Base-by-base conservation (phyloP, 1,284 basidiomycete species). In the Heterobasidion parviporum region DNA sequence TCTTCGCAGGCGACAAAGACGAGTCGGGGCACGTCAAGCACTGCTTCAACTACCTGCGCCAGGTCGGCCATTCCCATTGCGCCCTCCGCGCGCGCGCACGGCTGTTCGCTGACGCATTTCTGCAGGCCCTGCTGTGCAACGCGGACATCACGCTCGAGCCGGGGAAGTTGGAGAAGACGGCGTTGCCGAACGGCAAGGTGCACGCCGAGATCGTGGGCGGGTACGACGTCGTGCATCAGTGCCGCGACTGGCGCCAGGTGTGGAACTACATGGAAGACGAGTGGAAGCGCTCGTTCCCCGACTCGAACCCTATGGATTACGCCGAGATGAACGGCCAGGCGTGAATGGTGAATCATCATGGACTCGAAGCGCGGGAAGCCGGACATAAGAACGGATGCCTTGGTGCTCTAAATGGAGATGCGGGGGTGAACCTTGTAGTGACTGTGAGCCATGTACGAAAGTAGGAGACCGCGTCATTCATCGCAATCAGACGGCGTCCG, bases 11-110 rank as follows among this genome's bases (percentile, higher is more conserved):
- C 18, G 54, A 36, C 33, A 50, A 50, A 32, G 54, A 55, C 26
- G 53, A 54, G 53, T 54, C 53, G 34, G 53, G 53, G 7, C 53
- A 54, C 33, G 44, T 54, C 53, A 54, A 54, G 53, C 53, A 54
- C 26, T 52, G 51, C 41, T 54, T 44, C 43, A 45, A 53, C 38
- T 53, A 53, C 38, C 18, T 45, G n/a, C 43, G 36, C 36, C 38
- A 41, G 38, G 52, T 53, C 14, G 2, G 20, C 6, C 38, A 41
- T 41, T 41, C n/a, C n/a, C 38, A 10, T n/a, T n/a, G 10, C 10
- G 12, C 38, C 38, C 6, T 41, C 6, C 38, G 3, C 4, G 14
- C 20, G n/a, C 20, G n/a, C 8, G 35, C 18, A 3, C 16, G 16
- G 8, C 1, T n/a, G 41, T 32, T n/a, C 14, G n/a, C 41, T 33